A percentile compares a stretch with the other conserved stretches of the same genome.
These are phyloP conservation scores for Aureobasidium sp. DNA, from an alignment of 2,329 filamentous ascomycete genomes.

Conservation along the genomic window DNA sequence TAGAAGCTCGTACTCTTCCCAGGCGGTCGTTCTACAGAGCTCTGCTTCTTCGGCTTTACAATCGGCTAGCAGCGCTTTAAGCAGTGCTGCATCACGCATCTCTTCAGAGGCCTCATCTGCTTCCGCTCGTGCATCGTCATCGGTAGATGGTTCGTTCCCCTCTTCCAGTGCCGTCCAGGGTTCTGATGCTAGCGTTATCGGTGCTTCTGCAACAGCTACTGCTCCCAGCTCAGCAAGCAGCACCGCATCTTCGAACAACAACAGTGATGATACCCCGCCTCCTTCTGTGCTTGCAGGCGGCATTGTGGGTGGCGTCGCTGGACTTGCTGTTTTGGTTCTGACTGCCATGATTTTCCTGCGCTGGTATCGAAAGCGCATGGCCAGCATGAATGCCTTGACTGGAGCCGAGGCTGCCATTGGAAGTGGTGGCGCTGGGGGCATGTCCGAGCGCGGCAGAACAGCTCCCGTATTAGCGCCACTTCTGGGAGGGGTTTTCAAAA, in stretches of 20 bases:
- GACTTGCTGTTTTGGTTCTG: slow-evolving; percentile 42
- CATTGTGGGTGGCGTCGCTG: slow-evolving; percentile 54
- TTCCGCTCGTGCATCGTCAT: neutral
- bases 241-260: slow-evolving; percentile 6
- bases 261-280: slow-evolving; percentile 26
- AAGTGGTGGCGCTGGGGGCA: slow-evolving; percentile 23
- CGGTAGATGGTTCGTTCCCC: neutral
- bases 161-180: neutral
- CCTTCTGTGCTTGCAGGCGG: slow-evolving; percentile 51
- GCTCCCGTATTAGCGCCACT: slow-evolving; percentile 23
- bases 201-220: neutral
- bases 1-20: slow-evolving; percentile 9
- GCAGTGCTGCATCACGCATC: neutral
- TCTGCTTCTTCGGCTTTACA: neutral
- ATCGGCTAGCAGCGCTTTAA: neutral
- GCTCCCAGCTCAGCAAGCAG: slow-evolving; percentile 4
- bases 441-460: slow-evolving; percentile 32
- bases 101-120: neutral
- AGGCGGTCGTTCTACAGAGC: neutral
- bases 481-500: slow-evolving; percentile 14
- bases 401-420: slow-evolving; percentile 17
- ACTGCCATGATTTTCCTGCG: slow-evolving; percentile 45
- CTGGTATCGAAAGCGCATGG: slow-evolving; percentile 37
- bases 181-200: slow-evolving; percentile 3
- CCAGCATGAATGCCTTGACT: slow-evolving; percentile 24